Evolutionary conservation across 768 basidiomycete genomes (phyloP), one percentile per base, ranked within the genome.

Genomic region (Tylopilus balloui): DNA sequence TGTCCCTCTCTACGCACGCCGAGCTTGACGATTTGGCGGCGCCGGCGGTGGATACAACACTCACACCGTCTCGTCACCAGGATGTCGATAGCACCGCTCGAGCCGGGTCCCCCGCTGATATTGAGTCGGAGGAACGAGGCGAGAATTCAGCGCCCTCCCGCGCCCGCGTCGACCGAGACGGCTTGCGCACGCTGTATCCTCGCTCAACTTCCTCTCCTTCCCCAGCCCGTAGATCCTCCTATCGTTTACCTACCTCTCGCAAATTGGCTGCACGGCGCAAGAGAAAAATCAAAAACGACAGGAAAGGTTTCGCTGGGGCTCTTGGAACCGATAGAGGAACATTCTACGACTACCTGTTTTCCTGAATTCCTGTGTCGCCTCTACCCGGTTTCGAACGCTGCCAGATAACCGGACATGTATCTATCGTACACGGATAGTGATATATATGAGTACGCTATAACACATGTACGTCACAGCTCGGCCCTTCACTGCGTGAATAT

Each of bases 191-290:
- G 25, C 51, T 69, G 51, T 59, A 63, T 37, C 61, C 64, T 50
- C 62, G 76, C 21, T 73, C 77, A 1, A 56, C 76, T 4, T 80
- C 79, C 5, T 80, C 80, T 0, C 81, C 78, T 23, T 83, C 81
- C 0, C 81, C 81, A 24, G 73, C 67, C 7, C 65, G 80, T 42
- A 56, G 68, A 45, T 55, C 66, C 17, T 58, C 66, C 3, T 61
- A 60, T 41, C 64, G 68, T 34, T 55, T 55, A 17, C 49, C 42
- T 20, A 15, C 42, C 13, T 7, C 57, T 15, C 58, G 63, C 43
- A 60, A 44, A 19, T 1, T 40, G 24, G 41, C 42, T 24, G 43
- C 52, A 8, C 50, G 55, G 32, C 49, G 61, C 19, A 51, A 40
- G 32, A 54, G 55, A 38, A 67, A 52, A 45, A 39, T 37, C 7